Evolutionary conservation across 106 monocot genomes (phyloP).

Genomic region (Apostasia ramifera): DNA sequence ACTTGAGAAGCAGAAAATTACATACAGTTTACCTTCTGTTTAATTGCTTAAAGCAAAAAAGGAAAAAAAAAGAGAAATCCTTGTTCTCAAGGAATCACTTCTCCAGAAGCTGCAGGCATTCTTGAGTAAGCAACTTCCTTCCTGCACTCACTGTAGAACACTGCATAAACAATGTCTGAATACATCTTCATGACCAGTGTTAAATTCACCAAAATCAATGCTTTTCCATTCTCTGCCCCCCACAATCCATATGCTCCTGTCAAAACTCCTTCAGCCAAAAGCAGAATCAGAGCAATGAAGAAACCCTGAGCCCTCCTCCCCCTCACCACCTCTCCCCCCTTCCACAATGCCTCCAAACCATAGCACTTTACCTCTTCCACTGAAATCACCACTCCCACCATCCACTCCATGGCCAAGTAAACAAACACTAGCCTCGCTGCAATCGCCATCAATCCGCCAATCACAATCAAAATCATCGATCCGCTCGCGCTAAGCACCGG

Average conservation of each 20-base stretch:
- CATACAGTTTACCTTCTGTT: too few species aligned
- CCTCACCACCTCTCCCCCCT: conserved; percentile 10
- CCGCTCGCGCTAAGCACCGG: conserved; percentile 10
- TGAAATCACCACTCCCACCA: conserved; percentile 20
- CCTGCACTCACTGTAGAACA: conserved; percentile 18
- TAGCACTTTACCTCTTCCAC: conserved; percentile 16
- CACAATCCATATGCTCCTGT: conserved; percentile 7
- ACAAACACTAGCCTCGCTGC: conserved; percentile 1
- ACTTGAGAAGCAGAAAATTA: too few species aligned
- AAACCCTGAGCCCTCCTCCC: conserved; percentile 16
- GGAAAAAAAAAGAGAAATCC: too few species aligned
- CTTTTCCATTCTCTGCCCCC: not conserved
- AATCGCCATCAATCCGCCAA: not conserved
- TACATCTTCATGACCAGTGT: conserved; percentile 10
- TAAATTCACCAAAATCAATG: conserved; percentile 3
- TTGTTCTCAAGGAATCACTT: not conserved
- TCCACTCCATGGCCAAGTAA: conserved; percentile 17
- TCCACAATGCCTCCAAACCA: conserved; percentile 16
- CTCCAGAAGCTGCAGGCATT: not conserved
- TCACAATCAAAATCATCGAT: not conserved
- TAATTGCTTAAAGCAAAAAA: too few species aligned
- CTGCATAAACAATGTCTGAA: conserved; percentile 2
- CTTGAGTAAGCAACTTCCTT: not conserved
- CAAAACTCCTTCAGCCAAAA: conserved; percentile 4
- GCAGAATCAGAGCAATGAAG: conserved; percentile 4